phyloP scores from a whole-genome alignment of 768 basidiomycete species.

The Hirschioporus abietinus region DNA sequence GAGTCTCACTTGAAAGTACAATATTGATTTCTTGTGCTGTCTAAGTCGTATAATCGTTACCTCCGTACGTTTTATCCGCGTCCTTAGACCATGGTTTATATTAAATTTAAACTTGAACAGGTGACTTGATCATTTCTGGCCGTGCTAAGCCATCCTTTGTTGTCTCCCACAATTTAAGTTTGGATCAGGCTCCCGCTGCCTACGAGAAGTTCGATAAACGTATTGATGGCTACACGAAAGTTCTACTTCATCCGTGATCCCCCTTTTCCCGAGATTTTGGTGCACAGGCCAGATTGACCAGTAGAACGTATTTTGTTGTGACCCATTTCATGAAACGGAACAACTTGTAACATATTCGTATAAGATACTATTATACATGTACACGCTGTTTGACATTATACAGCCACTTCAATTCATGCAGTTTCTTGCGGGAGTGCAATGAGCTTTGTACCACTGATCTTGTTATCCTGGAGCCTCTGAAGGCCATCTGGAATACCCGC shows the following conservation, averaged over 20 bases:
- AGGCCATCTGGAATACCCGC: slow-evolving; percentile 20
- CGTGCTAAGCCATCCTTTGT: slow-evolving; percentile 51
- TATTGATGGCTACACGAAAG: slow-evolving; percentile 50
- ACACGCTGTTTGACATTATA: background rate
- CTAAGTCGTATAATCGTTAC: slow-evolving; percentile 46
- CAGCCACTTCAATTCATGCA: background rate
- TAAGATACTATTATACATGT: background rate
- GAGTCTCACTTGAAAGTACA: background rate
- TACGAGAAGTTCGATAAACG: slow-evolving; percentile 51
- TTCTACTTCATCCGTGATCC: slow-evolving; percentile 41
- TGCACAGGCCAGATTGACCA: background rate
- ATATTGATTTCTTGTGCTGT: background rate
- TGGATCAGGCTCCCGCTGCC: slow-evolving; percentile 43
- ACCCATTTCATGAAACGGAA: no score
- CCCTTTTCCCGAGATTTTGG: background rate
- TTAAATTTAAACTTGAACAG: background rate
- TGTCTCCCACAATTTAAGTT: slow-evolving; percentile 45
- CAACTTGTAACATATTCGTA: no score
- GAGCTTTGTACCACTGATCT: slow-evolving; percentile 23
- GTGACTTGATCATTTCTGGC: slow-evolving; percentile 47
- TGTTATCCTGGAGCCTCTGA: slow-evolving; percentile 13
- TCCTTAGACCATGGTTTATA: background rate
- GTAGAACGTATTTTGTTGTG: no score
- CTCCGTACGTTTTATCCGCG: slow-evolving; percentile 23
- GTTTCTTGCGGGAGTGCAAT: slow-evolving; percentile 15